Base-by-base conservation (phyloP, 768 basidiomycete genomes). In the Boletus sp. region DNA sequence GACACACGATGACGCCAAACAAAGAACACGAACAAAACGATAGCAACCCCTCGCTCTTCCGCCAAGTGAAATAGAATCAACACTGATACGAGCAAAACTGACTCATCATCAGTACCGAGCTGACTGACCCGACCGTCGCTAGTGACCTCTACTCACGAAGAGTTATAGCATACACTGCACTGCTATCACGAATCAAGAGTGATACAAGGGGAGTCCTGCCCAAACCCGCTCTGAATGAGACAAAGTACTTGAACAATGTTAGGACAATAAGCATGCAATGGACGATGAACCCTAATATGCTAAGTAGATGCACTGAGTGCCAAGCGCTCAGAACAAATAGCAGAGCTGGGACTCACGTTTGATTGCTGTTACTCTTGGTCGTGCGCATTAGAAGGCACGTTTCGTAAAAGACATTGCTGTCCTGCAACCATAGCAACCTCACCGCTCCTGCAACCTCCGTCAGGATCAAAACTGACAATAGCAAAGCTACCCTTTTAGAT, bases 211-310 rank as follows among this genome's bases (percentile, higher is more conserved):
- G 66, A 1, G 61, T 54, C 20, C 55, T 65, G 5, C 58, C 58
- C 56, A 56, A 55, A 7, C 63, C 66, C 11, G 54, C 54, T 51
- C 52, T 67, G 35, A 49, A 45, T 35, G 55, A 55, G 3, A 49
- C 15, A 24, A 44, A 47, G 41, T 68, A 68, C 58, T 68, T 67
- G 61, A 57, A 48, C 44, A 55, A 28, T 2, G 63, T 68, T 46
- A 67, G 30, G 50, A 47, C 12, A 9, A 68, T 41, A 7, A 67
- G 36, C 7, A 40, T 41, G 37, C 58, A 66, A 37, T 67, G 66
- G 4, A 57, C 57, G 8, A 28, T 24, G 24, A 66, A 59, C 8
- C 24, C 48, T 1, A 67, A 35, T n/a, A 64, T 29, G 35, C 65
- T 66, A 29, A 29, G 14, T 15, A 47, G 30, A 33, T 62, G 59